Percentiles rank a stretch among this genome's conserved stretches.
Evolutionary conservation across 2,329 filamentous ascomycete species (phyloP).

Genomic region (Nothopassalora personata): DNA sequence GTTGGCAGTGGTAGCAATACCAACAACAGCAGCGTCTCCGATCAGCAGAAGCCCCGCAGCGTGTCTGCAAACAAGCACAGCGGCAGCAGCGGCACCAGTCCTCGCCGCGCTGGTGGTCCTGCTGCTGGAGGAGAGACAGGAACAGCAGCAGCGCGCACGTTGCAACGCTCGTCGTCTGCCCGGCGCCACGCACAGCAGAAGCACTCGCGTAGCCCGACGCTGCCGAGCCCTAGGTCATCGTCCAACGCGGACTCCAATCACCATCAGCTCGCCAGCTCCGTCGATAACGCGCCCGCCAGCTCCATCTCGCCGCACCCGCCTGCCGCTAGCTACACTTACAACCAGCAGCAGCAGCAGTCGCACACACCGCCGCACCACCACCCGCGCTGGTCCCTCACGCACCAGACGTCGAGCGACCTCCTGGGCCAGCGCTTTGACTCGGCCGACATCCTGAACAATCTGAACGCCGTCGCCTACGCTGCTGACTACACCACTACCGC

Average conservation of each 20-base stretch:
- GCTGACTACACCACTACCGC: conserved; percentile 8
- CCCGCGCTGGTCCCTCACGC: conserved; percentile 28
- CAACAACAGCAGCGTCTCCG: not conserved
- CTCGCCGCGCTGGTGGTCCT: not conserved
- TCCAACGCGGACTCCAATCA: not conserved
- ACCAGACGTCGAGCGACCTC: conserved; percentile 32
- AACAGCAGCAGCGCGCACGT: not conserved
- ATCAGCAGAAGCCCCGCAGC: not conserved
- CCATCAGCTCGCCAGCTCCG: not conserved
- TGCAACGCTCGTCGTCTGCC: not conserved
- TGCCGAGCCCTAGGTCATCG: conserved; percentile 1
- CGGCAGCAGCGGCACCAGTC: conserved; percentile 1
- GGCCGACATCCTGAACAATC: conserved; percentile 34
- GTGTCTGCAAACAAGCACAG: not conserved
- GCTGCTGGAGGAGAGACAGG: not conserved
- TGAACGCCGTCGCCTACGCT: conserved; percentile 31
- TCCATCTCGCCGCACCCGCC: not conserved
- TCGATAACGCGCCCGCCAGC: conserved; percentile 1
- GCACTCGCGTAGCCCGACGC: not conserved
- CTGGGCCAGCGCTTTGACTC: conserved; percentile 39
- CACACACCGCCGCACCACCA: not conserved
- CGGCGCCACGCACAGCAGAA: not conserved
- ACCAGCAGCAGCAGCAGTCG: not conserved
- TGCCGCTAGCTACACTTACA: not conserved
- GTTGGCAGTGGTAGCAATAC: not conserved